These are phyloP conservation scores for Epichloe sp. DNA, from an alignment of 2,329 filamentous ascomycete genomes.

Conservation along the genomic window DNA sequence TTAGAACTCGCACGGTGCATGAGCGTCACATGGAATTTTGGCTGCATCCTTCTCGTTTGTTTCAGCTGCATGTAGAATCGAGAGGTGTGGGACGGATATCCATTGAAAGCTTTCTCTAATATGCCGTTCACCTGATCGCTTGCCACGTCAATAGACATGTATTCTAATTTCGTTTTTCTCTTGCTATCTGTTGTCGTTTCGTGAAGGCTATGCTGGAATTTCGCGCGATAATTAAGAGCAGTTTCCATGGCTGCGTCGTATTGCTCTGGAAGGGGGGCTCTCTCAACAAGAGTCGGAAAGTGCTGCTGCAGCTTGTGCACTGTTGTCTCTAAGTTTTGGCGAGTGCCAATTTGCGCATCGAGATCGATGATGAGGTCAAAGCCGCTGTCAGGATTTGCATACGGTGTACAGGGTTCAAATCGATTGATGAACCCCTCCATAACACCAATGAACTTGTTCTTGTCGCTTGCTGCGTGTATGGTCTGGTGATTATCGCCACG, in stretches of 20 bases:
- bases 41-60: conserved; percentile 61
- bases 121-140: conserved; percentile 31
- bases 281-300: conserved; percentile 63
- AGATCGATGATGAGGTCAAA: conserved; percentile 83
- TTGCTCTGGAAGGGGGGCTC: conserved; percentile 57
- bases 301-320: conserved; percentile 57
- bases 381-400: conserved; percentile 56
- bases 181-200: conserved; percentile 19
- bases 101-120: conserved; percentile 58
- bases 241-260: conserved; percentile 68
- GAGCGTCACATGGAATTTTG: conserved; percentile 86
- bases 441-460: conserved; percentile 66
- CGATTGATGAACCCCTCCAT: conserved; percentile 89
- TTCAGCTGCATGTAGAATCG: conserved; percentile 64
- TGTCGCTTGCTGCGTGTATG: conserved; percentile 70
- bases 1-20: conserved; percentile 61
- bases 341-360: conserved; percentile 62
- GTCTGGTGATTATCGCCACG: conserved; percentile 97
- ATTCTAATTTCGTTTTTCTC: conserved; percentile 40
- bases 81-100: conserved; percentile 28
- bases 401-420: conserved; percentile 64
- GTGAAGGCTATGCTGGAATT: conserved; percentile 62
- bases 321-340: conserved; percentile 72
- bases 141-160: conserved; percentile 39
- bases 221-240: conserved; percentile 65